phyloP scores from a whole-genome alignment of 2,329 filamentous ascomycete species.

The Clonostachys solani region DNA sequence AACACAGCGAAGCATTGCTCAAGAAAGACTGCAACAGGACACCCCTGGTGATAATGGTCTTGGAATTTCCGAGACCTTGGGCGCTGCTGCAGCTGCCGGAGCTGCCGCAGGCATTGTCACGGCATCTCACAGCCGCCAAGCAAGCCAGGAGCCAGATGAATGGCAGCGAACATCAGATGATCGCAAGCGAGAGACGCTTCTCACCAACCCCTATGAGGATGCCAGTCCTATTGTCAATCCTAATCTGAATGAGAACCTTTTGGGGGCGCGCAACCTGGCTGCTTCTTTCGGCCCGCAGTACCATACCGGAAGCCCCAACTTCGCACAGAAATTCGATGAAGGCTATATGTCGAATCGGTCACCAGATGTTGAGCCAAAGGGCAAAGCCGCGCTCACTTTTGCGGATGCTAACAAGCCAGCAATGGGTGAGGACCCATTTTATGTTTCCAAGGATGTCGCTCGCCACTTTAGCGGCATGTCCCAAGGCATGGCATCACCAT shows the following conservation, averaged over 20 bases:
- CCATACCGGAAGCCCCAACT: conserved; percentile 51
- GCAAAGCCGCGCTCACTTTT: conserved; percentile 41
- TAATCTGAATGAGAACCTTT: conserved; percentile 44
- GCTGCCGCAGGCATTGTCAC: conserved; percentile 43
- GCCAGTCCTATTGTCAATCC: conserved; percentile 58
- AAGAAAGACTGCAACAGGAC: too few relatives aligned
- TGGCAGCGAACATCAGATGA: conserved; percentile 60
- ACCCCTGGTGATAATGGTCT: not conserved
- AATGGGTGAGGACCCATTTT: conserved; percentile 61
- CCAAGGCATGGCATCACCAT: conserved; percentile 81
- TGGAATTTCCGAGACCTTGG: conserved; percentile 22
- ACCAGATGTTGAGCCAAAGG: conserved; percentile 47
- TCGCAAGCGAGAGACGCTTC: conserved; percentile 59
- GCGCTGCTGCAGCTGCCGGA: conserved; percentile 49
- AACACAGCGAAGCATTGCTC: conserved; percentile 17
- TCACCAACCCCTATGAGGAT: conserved; percentile 65
- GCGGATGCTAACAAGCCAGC: too few relatives aligned
- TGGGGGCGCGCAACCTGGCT: conserved; percentile 31
- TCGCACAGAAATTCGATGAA: conserved; percentile 65
- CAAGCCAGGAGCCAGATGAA: conserved; percentile 57
- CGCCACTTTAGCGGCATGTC: conserved; percentile 85
- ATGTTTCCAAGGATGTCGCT: conserved; percentile 38
- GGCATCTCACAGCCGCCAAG: conserved; percentile 44
- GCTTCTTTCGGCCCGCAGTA: conserved; percentile 37
- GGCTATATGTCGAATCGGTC: conserved; percentile 78